Base-by-base conservation (phyloP, 2,329 filamentous ascomycete species). In the Cladosporium sp. region DNA sequence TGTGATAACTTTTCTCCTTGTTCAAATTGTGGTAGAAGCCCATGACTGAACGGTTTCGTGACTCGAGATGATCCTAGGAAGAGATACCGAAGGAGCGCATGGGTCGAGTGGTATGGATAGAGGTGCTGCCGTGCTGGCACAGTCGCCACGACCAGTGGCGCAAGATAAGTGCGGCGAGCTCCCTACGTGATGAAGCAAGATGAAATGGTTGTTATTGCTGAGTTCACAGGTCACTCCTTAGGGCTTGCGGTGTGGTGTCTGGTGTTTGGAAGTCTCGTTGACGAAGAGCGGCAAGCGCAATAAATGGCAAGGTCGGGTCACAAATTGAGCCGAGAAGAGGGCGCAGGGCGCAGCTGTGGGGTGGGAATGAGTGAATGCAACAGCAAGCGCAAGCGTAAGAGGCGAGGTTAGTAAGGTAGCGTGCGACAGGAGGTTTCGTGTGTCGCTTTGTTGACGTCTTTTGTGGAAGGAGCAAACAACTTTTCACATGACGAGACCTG, bases 1-100 rank as follows among this genome's bases (percentile, higher is more conserved):
- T 68, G 49, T 69, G 69, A 52, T 70, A 68, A 58, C 64, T 66
- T 55, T 67, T 64, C 56, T 70, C 67, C 58, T 67, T 62, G 63
- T 72, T 68, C 58, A 71, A 50, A 36, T 65, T 59, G 40, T 67
- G 64, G 60, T 72, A 69, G 60, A 66, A 68, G 47, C 59, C 60
- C 59, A 61, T 51, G 58, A 34, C 36, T 56, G n/a, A 19, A 22
- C 19, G 42, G n/a, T 34, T n/a, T 9, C 39, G 28, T 45, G 22
- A 34, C 15, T n/a, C 15, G 25, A 19, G 38, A n/a, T 20, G 25
- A 17, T 30, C 12, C 19, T 36, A 55, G 51, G 39, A 43, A 8
- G 25, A 37, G 1, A 19, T 39, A 38, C 15, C 17, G 11, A 28
- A 12, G 30, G 39, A 37, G 51, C 39, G 51, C 51, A 55, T 45